phyloP scores from a whole-genome alignment of 805 yeast species.

The Candida chauliodis region DNA sequence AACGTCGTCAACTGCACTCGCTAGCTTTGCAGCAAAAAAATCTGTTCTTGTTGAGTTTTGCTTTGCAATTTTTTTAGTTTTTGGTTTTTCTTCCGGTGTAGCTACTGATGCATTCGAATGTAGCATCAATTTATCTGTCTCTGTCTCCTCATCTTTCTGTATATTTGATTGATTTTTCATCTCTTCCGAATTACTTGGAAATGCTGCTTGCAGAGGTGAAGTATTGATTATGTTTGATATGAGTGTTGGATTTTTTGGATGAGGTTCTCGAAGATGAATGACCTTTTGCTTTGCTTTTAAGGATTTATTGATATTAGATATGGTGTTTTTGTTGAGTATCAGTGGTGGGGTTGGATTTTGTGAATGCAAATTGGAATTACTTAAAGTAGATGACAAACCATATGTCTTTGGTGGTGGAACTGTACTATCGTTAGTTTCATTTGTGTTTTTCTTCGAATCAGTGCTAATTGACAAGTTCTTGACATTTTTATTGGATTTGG shows the following conservation, averaged over 20 bases:
- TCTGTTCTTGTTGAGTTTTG: conserved; percentile 79
- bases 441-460: background rate
- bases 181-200: conserved; percentile 10
- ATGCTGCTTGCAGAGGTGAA: conserved; percentile 26
- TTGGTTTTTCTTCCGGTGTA: conserved; percentile 14
- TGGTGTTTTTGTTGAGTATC: conserved; percentile 25
- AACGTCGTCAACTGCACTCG: conserved; percentile 89
- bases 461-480: conserved; percentile 6
- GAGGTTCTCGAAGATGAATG: conserved; percentile 33
- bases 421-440: background rate
- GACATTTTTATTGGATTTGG: background rate
- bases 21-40: conserved; percentile 90
- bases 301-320: conserved; percentile 40
- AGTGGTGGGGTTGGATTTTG: conserved; percentile 8
- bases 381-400: conserved; percentile 1
- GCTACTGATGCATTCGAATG: conserved; percentile 8
- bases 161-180: background rate
- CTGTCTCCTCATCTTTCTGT: background rate
- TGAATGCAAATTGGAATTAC: background rate
- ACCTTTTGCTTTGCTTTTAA: conserved; percentile 41
- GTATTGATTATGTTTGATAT: conserved; percentile 35
- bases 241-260: conserved; percentile 30
- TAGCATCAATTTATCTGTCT: conserved; percentile 3
- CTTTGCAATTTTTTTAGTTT: conserved; percentile 30
- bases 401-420: background rate